These are phyloP conservation scores for Backusella tuberculispora DNA, from an alignment of 192 early-diverging fungal genomes.

Conservation along the genomic window DNA sequence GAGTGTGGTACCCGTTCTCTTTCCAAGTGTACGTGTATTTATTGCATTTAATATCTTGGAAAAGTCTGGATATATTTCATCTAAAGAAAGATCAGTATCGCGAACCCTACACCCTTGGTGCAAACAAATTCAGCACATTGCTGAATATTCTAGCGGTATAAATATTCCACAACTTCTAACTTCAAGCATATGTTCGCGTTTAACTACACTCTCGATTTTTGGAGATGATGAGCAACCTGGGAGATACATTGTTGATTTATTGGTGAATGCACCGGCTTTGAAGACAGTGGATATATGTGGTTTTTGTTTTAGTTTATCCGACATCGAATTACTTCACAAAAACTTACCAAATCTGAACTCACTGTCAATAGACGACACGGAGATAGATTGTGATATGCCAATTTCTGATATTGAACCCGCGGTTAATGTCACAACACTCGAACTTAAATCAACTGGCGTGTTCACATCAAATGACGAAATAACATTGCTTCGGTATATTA, in stretches of 20 bases:
- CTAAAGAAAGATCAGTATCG: neutral
- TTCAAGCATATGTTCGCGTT: neutral
- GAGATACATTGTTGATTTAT: neutral
- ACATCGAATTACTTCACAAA: neutral
- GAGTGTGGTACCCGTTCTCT: neutral
- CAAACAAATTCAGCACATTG: neutral
- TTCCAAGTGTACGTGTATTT: neutral
- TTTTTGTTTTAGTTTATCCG: neutral
- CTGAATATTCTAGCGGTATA: neutral
- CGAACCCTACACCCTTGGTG: neutral
- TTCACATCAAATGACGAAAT: neutral
- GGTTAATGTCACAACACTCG: neutral
- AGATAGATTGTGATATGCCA: neutral
- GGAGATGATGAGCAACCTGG: neutral
- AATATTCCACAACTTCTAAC: neutral
- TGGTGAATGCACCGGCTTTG: neutral
- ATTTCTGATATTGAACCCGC: neutral
- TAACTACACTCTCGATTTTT: neutral
- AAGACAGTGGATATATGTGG: neutral
- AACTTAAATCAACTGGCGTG: slow-evolving; percentile 4
- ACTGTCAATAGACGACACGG: neutral
- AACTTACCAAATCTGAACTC: neutral
- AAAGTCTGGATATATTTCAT: neutral
- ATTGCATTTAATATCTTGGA: neutral
- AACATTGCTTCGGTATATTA: neutral